phyloP scores from a whole-genome alignment of 371 early-diverging fungal species.

The Mucor sp. region DNA sequence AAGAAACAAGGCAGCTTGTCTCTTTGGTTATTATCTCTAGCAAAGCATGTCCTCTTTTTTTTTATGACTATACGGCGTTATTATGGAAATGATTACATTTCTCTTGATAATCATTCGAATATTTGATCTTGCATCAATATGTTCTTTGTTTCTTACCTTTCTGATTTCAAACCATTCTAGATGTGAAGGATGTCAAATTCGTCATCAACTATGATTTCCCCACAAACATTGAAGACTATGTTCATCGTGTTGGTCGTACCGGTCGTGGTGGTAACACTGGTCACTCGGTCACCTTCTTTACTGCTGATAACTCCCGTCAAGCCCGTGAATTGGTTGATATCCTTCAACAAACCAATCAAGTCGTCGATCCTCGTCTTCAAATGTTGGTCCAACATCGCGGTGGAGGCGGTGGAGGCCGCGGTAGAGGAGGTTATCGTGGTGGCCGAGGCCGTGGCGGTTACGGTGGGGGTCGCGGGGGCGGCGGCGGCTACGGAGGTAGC shows the following conservation, averaged over 20 bases:
- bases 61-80: slow-evolving; percentile 7
- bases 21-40: not conserved
- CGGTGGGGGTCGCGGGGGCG: slow-evolving; percentile 25
- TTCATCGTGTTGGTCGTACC: slow-evolving; percentile 99
- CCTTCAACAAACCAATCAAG: slow-evolving; percentile 94
- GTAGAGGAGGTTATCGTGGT: slow-evolving; percentile 55
- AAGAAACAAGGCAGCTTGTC: slow-evolving; percentile 2
- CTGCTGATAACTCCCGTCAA: slow-evolving; percentile 87
- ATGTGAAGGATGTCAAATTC: slow-evolving; percentile 92
- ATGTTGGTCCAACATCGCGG: slow-evolving; percentile 67
- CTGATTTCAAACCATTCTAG: slow-evolving; percentile 40
- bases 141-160: slow-evolving; percentile 6
- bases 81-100: slow-evolving; percentile 12
- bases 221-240: slow-evolving; percentile 91
- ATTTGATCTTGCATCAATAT: not conserved
- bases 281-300: slow-evolving; percentile 96
- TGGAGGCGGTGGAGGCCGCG: slow-evolving; percentile 44
- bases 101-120: slow-evolving; percentile 9
- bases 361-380: slow-evolving; percentile 82
- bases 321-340: slow-evolving; percentile 92
- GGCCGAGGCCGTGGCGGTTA: slow-evolving; percentile 50
- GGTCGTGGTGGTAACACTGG: slow-evolving; percentile 98
- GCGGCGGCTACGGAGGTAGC: slow-evolving; percentile 26
- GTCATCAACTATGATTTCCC: slow-evolving; percentile 99
- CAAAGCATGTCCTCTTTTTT: slow-evolving; percentile 4